Percentiles rank a stretch among this genome's conserved stretches.
phyloP scores from a whole-genome alignment of 1,139 yeast genomes.

The Pichia sp. region DNA sequence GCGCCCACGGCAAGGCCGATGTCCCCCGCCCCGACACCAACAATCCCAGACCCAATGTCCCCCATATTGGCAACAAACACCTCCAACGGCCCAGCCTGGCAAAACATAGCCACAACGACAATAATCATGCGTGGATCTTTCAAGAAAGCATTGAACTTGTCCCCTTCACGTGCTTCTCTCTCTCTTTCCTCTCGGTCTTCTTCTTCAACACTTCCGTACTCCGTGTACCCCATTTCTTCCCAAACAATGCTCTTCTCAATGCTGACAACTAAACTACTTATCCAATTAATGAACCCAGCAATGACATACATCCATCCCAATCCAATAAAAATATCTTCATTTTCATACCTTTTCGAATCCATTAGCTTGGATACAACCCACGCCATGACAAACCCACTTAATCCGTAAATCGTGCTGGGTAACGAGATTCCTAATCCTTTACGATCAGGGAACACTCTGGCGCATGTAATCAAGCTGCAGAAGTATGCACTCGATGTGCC shows the following conservation, averaged over 20 bases:
- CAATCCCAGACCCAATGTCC: slow-evolving; percentile 33
- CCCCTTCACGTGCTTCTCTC: slow-evolving; percentile 10
- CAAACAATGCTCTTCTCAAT: slow-evolving; percentile 50
- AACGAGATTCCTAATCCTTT: slow-evolving; percentile 80
- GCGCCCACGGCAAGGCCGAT: slow-evolving; percentile 30
- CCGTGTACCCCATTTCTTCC: slow-evolving; percentile 19
- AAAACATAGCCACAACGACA: slow-evolving; percentile 53
- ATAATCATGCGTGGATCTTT: slow-evolving; percentile 61
- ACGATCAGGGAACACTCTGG: slow-evolving; percentile 66
- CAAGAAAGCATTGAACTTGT: slow-evolving; percentile 38
- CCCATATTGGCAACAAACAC: slow-evolving; percentile 84
- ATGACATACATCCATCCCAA: slow-evolving; percentile 52
- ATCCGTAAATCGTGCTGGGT: slow-evolving; percentile 83
- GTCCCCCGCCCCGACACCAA: slow-evolving; percentile 3
- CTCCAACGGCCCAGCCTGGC: slow-evolving; percentile 81
- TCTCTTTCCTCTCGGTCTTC: not conserved
- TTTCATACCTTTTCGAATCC: too few species aligned
- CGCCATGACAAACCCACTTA: slow-evolving; percentile 52
- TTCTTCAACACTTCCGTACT: not conserved
- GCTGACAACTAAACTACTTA: slow-evolving; percentile 58
- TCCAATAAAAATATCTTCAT: slow-evolving; percentile 43
- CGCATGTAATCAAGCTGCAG: slow-evolving; percentile 73
- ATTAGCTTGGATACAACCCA: not conserved
- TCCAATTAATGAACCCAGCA: slow-evolving; percentile 53
- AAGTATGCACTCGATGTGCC: slow-evolving; percentile 81